These are phyloP conservation scores for Adansonia gregorii DNA, from an alignment of 441 rosid species.

Conservation along the genomic window DNA sequence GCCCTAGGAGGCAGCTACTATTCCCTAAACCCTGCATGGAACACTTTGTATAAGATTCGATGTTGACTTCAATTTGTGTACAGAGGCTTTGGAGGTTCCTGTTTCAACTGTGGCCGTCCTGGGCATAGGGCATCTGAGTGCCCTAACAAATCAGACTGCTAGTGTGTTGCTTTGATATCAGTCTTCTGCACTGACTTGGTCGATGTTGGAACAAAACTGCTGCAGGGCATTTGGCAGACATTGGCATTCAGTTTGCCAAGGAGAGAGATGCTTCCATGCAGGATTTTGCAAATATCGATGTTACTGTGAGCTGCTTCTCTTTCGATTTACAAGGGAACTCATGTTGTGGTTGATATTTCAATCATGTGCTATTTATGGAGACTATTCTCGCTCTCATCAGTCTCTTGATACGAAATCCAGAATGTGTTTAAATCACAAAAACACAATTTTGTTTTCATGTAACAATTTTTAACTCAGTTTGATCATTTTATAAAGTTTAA, in stretches of 20 bases:
- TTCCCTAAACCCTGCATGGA: background rate
- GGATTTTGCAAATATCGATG: background rate
- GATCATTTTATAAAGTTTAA: too few species aligned
- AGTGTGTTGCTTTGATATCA: constrained; percentile 16
- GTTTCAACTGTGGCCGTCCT: constrained; percentile 75
- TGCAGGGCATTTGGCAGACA: background rate
- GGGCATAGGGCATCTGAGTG: constrained; percentile 96
- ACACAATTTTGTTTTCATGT: too few species aligned
- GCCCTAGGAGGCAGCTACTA: background rate
- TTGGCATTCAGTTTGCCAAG: background rate
- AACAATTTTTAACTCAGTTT: too few species aligned
- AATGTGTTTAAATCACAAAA: too few species aligned
- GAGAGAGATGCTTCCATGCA: background rate
- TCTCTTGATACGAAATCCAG: too few species aligned
- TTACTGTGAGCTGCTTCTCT: background rate
- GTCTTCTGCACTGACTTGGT: background rate
- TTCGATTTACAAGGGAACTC: background rate
- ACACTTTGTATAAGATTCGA: background rate
- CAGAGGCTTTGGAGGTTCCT: constrained; percentile 84
- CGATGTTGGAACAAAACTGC: background rate
- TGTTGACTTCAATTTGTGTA: background rate
- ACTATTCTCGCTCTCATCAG: background rate
- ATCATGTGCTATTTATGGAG: background rate
- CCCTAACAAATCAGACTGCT: constrained; percentile 55
- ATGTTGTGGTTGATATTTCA: background rate